These are phyloP conservation scores for Aspergillus egyptiacus DNA, from an alignment of 495 filamentous ascomycete genomes.

Conservation along the genomic window DNA sequence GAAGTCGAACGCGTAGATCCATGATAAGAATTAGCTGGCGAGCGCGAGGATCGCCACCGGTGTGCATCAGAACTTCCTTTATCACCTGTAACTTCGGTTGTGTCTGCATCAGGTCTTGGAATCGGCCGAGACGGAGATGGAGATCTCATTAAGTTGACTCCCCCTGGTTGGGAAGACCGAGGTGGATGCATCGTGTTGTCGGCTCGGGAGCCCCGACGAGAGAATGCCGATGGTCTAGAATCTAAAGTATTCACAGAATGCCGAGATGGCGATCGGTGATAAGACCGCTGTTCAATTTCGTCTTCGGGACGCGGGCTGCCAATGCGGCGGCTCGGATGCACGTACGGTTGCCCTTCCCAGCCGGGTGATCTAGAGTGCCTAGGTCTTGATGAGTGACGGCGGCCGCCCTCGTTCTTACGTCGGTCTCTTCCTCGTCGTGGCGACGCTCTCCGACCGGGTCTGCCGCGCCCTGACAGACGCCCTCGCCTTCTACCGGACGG, in stretches of 20 bases:
- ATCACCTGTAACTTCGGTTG: constrained; percentile 18
- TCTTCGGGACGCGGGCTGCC: constrained; percentile 25
- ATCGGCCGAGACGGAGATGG: constrained; percentile 37
- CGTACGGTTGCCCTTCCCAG: constrained; percentile 24
- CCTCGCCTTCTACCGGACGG: constrained; percentile 27
- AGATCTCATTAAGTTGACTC: constrained; percentile 25
- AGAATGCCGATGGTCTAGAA: constrained; percentile 30
- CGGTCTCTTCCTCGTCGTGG: constrained; percentile 34
- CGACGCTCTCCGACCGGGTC: constrained; percentile 25
- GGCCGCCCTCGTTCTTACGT: constrained; percentile 28
- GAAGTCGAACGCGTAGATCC: constrained; percentile 63
- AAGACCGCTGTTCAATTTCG: constrained; percentile 26
- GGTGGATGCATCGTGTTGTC: constrained; percentile 30
- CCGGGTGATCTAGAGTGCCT: constrained; percentile 30
- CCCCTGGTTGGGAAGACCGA: constrained; percentile 24
- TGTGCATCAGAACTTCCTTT: constrained; percentile 26
- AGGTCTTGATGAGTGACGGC: constrained; percentile 18
- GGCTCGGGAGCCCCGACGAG: constrained; percentile 20
- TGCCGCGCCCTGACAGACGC: constrained; percentile 31
- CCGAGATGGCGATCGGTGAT: constrained; percentile 31
- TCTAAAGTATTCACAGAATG: constrained; percentile 29
- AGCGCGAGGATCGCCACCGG: constrained; percentile 26
- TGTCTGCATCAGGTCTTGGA: constrained; percentile 32
- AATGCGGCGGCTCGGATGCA: constrained; percentile 28
- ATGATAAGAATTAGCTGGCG: constrained; percentile 55